Percentiles rank a stretch among this genome's conserved stretches.
These are phyloP conservation scores for Isabelozyma heimii DNA, from an alignment of 805 yeast genomes.

Conservation along the genomic window DNA sequence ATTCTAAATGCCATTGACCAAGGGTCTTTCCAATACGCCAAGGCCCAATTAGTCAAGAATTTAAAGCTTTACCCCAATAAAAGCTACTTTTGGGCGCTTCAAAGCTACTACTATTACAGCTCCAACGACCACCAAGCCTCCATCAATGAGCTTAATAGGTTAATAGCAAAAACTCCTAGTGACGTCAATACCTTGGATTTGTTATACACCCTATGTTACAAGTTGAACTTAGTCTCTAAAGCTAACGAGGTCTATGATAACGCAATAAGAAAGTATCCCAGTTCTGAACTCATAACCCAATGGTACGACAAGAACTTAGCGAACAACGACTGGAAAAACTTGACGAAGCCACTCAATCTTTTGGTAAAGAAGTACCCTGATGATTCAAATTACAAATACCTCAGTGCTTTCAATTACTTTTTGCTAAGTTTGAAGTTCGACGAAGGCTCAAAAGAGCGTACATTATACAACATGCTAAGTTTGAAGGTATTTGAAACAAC, in stretches of 20 bases:
- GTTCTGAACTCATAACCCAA: constrained; percentile 40
- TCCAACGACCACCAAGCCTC: constrained; percentile 34
- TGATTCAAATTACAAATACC: constrained; percentile 36
- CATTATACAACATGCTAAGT: constrained; percentile 60
- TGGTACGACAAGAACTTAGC: constrained; percentile 61
- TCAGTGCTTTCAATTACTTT: constrained; percentile 58
- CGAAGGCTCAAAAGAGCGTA: constrained; percentile 41
- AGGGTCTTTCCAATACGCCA: constrained; percentile 56
- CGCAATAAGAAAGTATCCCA: constrained; percentile 57
- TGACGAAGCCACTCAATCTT: constrained; percentile 44
- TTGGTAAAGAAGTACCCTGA: constrained; percentile 41
- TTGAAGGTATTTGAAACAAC: constrained; percentile 35
- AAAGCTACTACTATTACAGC: constrained; percentile 30
- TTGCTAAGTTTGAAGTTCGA: constrained; percentile 29
- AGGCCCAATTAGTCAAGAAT: constrained; percentile 45
- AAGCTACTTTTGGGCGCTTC: constrained; percentile 50
- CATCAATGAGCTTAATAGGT: constrained; percentile 21
- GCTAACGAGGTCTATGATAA: constrained; percentile 53
- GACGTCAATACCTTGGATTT: constrained; percentile 54
- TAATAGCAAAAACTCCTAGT: constrained; percentile 42
- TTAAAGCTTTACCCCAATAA: constrained; percentile 55
- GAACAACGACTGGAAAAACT: constrained; percentile 44
- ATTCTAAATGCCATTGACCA: constrained; percentile 45
- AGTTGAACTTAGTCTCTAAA: constrained; percentile 32
- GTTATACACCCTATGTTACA: constrained; percentile 43